Percentiles rank a stretch among this genome's conserved stretches.
phyloP scores from a whole-genome alignment of 192 early-diverging fungal genomes.

The Coemansia sp. region DNA sequence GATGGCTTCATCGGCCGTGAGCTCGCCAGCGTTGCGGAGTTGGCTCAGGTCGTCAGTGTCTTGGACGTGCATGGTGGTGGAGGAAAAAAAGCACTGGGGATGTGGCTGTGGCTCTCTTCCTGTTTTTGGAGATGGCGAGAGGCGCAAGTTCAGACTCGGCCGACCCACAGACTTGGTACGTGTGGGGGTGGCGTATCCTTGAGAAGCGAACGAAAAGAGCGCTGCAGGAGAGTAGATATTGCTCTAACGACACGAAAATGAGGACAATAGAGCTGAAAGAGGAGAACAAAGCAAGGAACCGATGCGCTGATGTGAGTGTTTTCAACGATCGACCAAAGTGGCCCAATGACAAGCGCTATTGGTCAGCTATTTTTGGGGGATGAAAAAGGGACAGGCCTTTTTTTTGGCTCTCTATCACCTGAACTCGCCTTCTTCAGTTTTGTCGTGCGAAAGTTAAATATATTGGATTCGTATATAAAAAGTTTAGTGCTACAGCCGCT shows the following conservation, averaged over 20 bases:
- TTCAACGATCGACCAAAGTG: not conserved
- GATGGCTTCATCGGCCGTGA: conserved; percentile 31
- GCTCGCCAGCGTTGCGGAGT: conserved; percentile 21
- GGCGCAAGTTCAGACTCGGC: conserved; percentile 1
- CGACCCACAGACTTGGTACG: conserved; percentile 6
- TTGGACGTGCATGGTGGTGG: conserved; percentile 41
- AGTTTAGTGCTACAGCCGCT: conserved; percentile 23
- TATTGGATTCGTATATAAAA: not conserved
- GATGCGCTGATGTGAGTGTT: not conserved
- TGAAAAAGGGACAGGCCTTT: not conserved
- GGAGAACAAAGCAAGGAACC: not conserved
- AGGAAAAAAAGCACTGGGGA: not conserved
- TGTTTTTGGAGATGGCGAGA: not conserved
- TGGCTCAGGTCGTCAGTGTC: conserved; percentile 52
- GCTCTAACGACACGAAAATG: not conserved
- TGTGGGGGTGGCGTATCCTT: conserved; percentile 6
- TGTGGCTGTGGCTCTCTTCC: not conserved
- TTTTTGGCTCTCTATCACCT: not conserved
- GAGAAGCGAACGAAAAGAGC: not conserved
- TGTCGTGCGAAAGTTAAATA: too few relatives aligned
- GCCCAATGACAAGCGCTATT: not conserved
- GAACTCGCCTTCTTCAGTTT: too few relatives aligned
- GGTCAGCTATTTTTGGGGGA: not conserved
- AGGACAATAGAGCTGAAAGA: not conserved
- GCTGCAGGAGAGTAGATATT: not conserved